Base-by-base conservation (phyloP, 768 basidiomycete species). In the Tulasnella sp. region DNA sequence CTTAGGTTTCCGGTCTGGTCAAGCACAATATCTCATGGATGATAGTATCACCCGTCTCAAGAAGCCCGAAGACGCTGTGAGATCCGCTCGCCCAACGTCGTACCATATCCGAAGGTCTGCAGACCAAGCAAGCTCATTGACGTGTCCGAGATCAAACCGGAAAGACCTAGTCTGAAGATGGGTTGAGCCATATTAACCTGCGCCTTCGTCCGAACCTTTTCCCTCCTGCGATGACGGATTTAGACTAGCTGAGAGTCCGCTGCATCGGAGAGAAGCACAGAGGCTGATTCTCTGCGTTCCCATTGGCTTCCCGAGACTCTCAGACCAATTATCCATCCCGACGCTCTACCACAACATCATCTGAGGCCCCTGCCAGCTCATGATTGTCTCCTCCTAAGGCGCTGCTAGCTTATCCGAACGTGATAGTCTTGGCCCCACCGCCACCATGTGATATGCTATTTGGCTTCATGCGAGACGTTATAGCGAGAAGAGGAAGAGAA, bases 91-190 rank as follows among this genome's bases (percentile, higher is more conserved):
- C 64, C 64, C 64, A 69, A 24, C 31, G 37, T 20, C 64, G 64
- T 69, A 69, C 64, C 64, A 69, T 69, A 69, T 14, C 64, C 64
- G 64, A 69, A 69, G 64, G 64, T 69, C 64, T 69, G 64, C 64
- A 69, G 64, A 69, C 64, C 64, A 69, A 69, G 28, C 64, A 69
- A 69, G 28, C 58, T 37, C 28, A 37, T 69, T 69, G 64, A 69
- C 64, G 64, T 69, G 64, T 69, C 64, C 64, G 64, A 69, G 64
- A 69, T 54, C 31, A 69, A 69, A 69, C 31, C 64, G 64, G 64
- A 69, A 69, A 28, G 64, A 69, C 11, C 16, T 69, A 6, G 34
- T 37, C 64, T 69, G 3, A 69, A 69, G 28, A 24, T 54, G 54
- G 54, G n/a, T 24, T 69, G 28, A 20, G 64, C 64, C 64, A 69